Percentiles rank a stretch among this genome's conserved stretches.
These are phyloP conservation scores for Pyracantha coccinea DNA, from an alignment of 331 rosid species.

Conservation along the genomic window DNA sequence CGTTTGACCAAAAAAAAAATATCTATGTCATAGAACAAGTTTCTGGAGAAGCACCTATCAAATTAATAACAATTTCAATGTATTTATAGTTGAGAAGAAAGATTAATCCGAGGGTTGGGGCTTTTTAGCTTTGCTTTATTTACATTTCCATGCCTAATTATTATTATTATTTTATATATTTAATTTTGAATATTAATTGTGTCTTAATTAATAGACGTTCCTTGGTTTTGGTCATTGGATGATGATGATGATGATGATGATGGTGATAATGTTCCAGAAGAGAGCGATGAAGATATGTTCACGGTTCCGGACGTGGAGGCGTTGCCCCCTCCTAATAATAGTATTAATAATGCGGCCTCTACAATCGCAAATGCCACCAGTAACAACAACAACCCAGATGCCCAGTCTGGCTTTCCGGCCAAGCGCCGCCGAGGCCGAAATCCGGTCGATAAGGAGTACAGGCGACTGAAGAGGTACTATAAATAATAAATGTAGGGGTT, in stretches of 20 bases:
- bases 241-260: background rate
- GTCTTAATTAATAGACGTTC: conserved; percentile 9
- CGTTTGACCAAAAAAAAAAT: no score
- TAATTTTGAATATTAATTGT: background rate
- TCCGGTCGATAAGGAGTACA: conserved; percentile 44
- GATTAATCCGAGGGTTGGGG: background rate
- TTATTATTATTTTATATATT: background rate
- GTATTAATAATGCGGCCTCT: background rate
- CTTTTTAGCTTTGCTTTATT: no score
- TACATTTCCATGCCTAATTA: background rate
- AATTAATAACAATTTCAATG: background rate
- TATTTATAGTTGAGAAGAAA: background rate
- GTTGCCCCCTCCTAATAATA: background rate
- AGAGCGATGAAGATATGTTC: conserved; percentile 62
- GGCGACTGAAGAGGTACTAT: conserved; percentile 58
- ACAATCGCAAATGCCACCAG: conserved; percentile 1
- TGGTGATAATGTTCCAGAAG: conserved; percentile 29
- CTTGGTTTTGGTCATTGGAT: conserved; percentile 8
- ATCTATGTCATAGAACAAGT: background rate
- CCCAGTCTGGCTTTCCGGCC: conserved; percentile 7
- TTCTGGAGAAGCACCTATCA: background rate
- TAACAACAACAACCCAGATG: background rate
- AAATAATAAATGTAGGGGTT: background rate
- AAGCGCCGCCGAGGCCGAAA: conserved; percentile 55
- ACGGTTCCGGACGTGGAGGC: conserved; percentile 61